Evolutionary conservation across 73 alveolate species (phyloP).

Genomic region (Paramecium sonneborni): DNA sequence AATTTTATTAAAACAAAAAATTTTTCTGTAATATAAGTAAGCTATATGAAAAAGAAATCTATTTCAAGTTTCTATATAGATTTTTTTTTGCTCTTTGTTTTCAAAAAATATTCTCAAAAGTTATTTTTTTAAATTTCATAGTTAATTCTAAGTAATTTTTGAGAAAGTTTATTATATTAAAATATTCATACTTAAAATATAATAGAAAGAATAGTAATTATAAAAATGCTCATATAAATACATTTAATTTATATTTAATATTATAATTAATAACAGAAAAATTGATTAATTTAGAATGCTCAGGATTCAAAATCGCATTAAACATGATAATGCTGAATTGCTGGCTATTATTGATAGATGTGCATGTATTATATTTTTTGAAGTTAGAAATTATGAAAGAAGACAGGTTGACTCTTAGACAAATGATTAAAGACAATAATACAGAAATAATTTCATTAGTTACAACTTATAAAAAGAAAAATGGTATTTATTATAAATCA

Average conservation of each 20-base stretch:
- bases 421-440: constrained; percentile 40
- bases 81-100: no score
- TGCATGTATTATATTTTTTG: not conserved
- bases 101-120: not conserved
- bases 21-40: not conserved
- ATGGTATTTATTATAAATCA: not conserved
- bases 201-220: no score
- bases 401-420: not conserved
- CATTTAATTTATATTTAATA: not conserved
- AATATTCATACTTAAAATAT: no score
- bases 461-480: constrained; percentile 45
- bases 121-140: no score
- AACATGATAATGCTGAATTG: constrained; percentile 46
- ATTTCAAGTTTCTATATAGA: not conserved
- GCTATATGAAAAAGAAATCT: not conserved
- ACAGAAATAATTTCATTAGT: constrained; percentile 35
- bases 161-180: no score
- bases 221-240: not conserved
- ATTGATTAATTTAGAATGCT: constrained; percentile 35
- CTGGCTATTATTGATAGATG: constrained; percentile 38
- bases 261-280: constrained; percentile 41
- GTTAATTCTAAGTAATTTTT: no score
- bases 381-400: constrained; percentile 50
- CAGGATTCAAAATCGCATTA: constrained; percentile 30
- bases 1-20: not conserved